A percentile compares a stretch with the other conserved stretches of the same genome.
Conservation (phyloP, 768 basidiomycete species). For the Termitomyces sp. region DNA sequence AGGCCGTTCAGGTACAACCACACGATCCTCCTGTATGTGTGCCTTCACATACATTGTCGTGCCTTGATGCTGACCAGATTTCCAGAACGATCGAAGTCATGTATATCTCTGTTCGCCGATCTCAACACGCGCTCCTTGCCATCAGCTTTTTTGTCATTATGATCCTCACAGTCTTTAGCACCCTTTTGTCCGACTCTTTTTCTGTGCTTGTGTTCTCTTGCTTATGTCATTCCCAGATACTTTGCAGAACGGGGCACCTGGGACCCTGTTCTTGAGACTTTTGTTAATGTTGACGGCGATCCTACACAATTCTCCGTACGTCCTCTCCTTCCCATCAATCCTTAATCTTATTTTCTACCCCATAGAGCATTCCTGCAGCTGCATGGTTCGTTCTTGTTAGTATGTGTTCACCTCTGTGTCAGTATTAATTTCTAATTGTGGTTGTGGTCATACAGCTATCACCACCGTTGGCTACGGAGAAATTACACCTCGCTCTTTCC, state of each 20-base stretch:
- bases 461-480: constrained; percentile 74
- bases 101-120: constrained; percentile 83
- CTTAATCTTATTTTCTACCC: neutral
- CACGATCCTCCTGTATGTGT: constrained; percentile 71
- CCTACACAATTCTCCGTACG: constrained; percentile 72
- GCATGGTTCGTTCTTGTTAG: constrained; percentile 81
- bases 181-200: constrained; percentile 53
- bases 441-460: neutral
- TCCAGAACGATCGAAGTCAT: constrained; percentile 84
- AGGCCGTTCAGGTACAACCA: constrained; percentile 83
- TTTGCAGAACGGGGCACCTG: constrained; percentile 89
- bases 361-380: constrained; percentile 34
- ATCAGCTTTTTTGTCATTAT: constrained; percentile 87
- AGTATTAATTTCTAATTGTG: neutral
- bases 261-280: constrained; percentile 76
- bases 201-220: neutral
- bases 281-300: constrained; percentile 82
- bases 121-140: constrained; percentile 82
- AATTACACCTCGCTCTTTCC: constrained; percentile 80
- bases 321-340: neutral
- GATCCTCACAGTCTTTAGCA: constrained; percentile 85
- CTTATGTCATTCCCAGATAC: constrained; percentile 41
- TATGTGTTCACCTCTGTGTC: constrained; percentile 34
- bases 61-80: neutral
- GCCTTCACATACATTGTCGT: neutral